A percentile compares a stretch with the other conserved stretches of the same genome.
phyloP scores from a whole-genome alignment of 129 eudicot species.

The Solidago caesia region DNA sequence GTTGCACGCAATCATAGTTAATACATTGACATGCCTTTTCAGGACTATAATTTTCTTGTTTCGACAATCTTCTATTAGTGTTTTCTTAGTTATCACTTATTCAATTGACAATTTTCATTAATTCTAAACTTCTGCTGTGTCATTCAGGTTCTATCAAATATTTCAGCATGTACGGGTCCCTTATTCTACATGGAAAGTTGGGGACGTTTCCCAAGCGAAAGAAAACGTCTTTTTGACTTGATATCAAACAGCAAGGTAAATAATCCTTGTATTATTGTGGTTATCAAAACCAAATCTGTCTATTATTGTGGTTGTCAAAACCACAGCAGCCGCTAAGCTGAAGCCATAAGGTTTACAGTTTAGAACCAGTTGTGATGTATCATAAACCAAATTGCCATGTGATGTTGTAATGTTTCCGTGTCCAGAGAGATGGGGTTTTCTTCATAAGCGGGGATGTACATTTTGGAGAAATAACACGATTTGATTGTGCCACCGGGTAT shows the following conservation, averaged over 20 bases:
- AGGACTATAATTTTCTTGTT: neutral
- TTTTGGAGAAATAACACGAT: conserved; percentile 65
- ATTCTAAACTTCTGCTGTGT: neutral
- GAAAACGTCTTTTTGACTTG: conserved; percentile 52
- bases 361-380: conserved; percentile 6
- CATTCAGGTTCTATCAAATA: conserved; percentile 62
- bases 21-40: too few species aligned
- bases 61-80: neutral
- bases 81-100: neutral
- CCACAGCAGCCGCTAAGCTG: neutral
- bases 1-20: neutral
- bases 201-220: conserved; percentile 71
- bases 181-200: conserved; percentile 55
- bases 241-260: conserved; percentile 64
- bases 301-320: neutral
- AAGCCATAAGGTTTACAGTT: neutral
- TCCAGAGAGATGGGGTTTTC: conserved; percentile 62
- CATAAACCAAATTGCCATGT: neutral
- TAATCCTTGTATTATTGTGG: conserved; percentile 5
- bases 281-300: neutral
- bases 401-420: conserved; percentile 24
- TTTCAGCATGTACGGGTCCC: conserved; percentile 63
- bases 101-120: neutral
- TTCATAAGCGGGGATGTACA: conserved; percentile 83
- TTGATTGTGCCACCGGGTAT: conserved; percentile 58